These are phyloP conservation scores for Collybiopsis luxurians DNA, from an alignment of 768 basidiomycete species.

Conservation along the genomic window DNA sequence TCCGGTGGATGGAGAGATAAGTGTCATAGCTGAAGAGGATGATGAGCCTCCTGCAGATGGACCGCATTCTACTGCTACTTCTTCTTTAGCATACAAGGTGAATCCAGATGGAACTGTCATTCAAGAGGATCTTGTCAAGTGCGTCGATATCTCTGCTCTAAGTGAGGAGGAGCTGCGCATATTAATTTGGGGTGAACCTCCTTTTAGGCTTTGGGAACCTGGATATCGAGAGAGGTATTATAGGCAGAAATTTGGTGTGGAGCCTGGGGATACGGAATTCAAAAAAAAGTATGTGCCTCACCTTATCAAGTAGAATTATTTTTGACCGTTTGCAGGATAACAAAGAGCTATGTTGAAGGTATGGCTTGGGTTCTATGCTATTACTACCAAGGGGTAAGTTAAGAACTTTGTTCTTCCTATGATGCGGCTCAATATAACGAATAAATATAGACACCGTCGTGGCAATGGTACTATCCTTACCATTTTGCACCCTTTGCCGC, in stretches of 20 bases:
- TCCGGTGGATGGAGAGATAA: conserved; percentile 28
- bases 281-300: conserved; percentile 57
- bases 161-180: not conserved
- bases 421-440: not conserved
- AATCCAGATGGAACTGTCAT: conserved; percentile 92
- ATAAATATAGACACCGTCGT: conserved; percentile 71
- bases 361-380: conserved; percentile 95
- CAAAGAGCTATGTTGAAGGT: conserved; percentile 87
- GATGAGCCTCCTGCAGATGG: conserved; percentile 45
- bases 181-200: conserved; percentile 11
- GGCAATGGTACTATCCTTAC: conserved; percentile 99
- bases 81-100: conserved; percentile 64
- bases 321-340: conserved; percentile 49
- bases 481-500: conserved; percentile 98
- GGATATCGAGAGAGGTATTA: conserved; percentile 97
- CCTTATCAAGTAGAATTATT: not conserved
- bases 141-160: conserved; percentile 28
- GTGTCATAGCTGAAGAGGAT: conserved; percentile 37
- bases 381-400: conserved; percentile 95
- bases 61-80: conserved; percentile 33
- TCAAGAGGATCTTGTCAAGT: conserved; percentile 93
- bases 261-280: conserved; percentile 68
- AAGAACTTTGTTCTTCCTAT: conserved; percentile 7
- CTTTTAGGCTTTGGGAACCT: conserved; percentile 83
- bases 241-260: conserved; percentile 83